Percentiles rank a stretch among this genome's conserved stretches.
Conservation (phyloP, 805 yeast genomes). For the Sugiyamaella boreocaroliniensis region DNA sequence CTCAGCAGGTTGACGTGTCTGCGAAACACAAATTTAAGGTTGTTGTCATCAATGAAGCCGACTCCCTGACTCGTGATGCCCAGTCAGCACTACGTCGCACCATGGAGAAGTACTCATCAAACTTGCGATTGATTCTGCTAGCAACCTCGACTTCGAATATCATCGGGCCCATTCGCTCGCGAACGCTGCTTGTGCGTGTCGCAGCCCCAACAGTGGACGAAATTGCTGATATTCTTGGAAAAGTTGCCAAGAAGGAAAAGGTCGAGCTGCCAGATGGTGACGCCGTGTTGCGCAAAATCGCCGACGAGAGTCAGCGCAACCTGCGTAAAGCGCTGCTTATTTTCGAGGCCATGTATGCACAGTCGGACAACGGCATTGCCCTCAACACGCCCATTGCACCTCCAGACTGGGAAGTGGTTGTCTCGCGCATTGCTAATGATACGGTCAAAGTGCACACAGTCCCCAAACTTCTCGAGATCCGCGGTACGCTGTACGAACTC, state of each 20-base stretch:
- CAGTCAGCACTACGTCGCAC: conserved; percentile 94
- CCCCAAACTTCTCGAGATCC: conserved; percentile 39
- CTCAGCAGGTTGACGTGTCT: conserved; percentile 84
- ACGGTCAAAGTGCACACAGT: conserved; percentile 61
- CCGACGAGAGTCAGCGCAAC: conserved; percentile 56
- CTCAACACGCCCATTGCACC: conserved; percentile 47
- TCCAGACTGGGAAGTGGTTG: conserved; percentile 89
- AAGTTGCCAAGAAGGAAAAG: conserved; percentile 53
- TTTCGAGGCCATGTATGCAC: conserved; percentile 63
- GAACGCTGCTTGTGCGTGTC: conserved; percentile 81
- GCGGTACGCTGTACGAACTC: conserved; percentile 70
- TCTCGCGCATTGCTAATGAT: conserved; percentile 54
- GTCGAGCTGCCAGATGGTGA: conserved; percentile 33
- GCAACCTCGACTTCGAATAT: conserved; percentile 89
- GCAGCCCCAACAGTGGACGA: conserved; percentile 70
- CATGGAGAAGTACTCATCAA: conserved; percentile 89
- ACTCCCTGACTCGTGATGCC: conserved; percentile 82
- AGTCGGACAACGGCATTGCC: conserved; percentile 22
- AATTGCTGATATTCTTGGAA: conserved; percentile 46
- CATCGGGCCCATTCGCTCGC: conserved; percentile 88
- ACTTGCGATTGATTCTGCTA: conserved; percentile 74
- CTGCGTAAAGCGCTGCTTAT: conserved; percentile 70
- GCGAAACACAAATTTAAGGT: conserved; percentile 40
- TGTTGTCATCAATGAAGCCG: conserved; percentile 82
- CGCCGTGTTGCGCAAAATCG: conserved; percentile 46